A percentile compares a stretch with the other conserved stretches of the same genome.
These are phyloP conservation scores for Malus hybrid DNA, from an alignment of 331 rosid species.

Conservation along the genomic window DNA sequence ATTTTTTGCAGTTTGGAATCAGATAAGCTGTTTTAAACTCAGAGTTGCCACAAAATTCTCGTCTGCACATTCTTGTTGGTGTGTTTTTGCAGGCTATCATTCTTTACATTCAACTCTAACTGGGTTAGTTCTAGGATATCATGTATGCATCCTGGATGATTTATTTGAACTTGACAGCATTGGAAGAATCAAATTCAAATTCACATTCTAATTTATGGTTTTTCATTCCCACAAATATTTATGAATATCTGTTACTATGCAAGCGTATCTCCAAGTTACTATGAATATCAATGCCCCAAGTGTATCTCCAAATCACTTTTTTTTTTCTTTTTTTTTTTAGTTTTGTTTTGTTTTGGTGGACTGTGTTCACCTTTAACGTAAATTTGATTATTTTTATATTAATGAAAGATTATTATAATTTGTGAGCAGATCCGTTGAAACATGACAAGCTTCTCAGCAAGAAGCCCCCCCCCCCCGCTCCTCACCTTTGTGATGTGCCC, in stretches of 20 bases:
- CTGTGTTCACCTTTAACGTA: not conserved
- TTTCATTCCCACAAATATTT: no score
- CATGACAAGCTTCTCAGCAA: conserved; percentile 93
- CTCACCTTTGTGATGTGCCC: conserved; percentile 77
- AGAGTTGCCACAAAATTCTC: conserved; percentile 96
- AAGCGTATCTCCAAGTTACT: not conserved
- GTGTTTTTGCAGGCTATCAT: not conserved
- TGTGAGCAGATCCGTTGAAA: conserved; percentile 67
- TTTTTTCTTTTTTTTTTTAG: no score
- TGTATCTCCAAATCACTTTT: no score
- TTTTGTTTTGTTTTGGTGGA: not conserved
- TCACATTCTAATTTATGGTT: not conserved
- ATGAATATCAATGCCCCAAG: no score
- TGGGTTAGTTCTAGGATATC: not conserved
- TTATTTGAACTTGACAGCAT: not conserved
- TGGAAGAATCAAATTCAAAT: not conserved
- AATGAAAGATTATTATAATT: not conserved
- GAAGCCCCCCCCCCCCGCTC: conserved; percentile 53
- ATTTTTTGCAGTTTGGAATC: conserved; percentile 68
- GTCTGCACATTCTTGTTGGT: conserved; percentile 55
- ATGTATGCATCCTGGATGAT: not conserved
- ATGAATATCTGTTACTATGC: no score
- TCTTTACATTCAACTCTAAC: not conserved
- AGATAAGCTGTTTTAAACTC: conserved; percentile 93
- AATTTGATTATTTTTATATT: not conserved